These are phyloP conservation scores for Breynia disticha DNA, from an alignment of 441 rosid species.

Conservation along the genomic window DNA sequence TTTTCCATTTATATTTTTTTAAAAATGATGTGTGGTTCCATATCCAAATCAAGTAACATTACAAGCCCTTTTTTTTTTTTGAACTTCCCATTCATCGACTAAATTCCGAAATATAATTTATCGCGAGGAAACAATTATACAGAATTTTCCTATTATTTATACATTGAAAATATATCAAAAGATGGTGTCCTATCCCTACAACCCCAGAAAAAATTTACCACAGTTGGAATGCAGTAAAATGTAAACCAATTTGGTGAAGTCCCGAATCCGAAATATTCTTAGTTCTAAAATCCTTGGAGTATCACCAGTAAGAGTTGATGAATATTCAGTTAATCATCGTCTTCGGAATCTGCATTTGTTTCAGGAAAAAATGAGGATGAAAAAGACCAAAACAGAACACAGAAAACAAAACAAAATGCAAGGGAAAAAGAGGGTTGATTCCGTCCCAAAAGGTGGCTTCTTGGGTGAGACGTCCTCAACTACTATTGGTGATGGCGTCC, in stretches of 20 bases:
- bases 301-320: slow-evolving; percentile 2
- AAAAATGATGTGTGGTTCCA: no score
- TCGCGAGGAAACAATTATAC: slow-evolving; percentile 23
- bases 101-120: slow-evolving; percentile 13
- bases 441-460: neutral
- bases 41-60: no score
- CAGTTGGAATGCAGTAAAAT: slow-evolving; percentile 10
- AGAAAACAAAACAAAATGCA: neutral
- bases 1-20: no score
- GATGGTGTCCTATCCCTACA: slow-evolving; percentile 20
- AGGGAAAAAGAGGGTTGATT: neutral
- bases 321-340: slow-evolving; percentile 55
- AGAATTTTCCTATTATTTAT: slow-evolving; percentile 31
- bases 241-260: slow-evolving; percentile 14
- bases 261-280: no score
- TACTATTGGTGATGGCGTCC: no score
- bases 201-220: slow-evolving; percentile 9
- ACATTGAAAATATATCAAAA: slow-evolving; percentile 21
- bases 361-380: slow-evolving; percentile 2
- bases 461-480: no score
- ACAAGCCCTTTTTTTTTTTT: slow-evolving; percentile 4
- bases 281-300: slow-evolving; percentile 8
- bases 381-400: neutral
- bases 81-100: slow-evolving; percentile 10
- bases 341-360: slow-evolving; percentile 72